Base-by-base conservation (phyloP, 2,329 filamentous ascomycete species). In the Bertia moriformis region DNA sequence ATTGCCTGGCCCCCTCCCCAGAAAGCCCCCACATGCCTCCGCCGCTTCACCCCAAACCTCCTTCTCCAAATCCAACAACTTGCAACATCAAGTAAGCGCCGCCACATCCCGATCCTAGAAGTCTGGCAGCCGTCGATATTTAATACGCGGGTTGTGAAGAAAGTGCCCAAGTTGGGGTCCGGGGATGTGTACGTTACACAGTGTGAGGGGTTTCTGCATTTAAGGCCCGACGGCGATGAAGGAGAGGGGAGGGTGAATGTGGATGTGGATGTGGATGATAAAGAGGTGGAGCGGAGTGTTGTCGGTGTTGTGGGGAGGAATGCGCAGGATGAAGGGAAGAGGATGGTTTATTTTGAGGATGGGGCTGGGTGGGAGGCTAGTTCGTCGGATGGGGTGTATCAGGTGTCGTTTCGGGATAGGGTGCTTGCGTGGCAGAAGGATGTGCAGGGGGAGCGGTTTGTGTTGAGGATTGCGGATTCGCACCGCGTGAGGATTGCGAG, bases 11-110 rank as follows among this genome's bases (percentile, higher is more conserved):
- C n/a, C n/a, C n/a, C n/a, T n/a, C n/a, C n/a, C n/a, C n/a, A n/a
- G n/a, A n/a, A n/a, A n/a, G n/a, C n/a, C n/a, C n/a, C n/a, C n/a
- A n/a, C n/a, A n/a, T n/a, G n/a, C n/a, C n/a, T n/a, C 24, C 32
- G 10, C 32, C 32, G 32, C 10, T 15, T 35, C 10, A 12, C 32
- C 32, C 10, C 32, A 18, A 35, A 18, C 10, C 32, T 35, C 10
- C 32, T 35, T 18, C 32, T 35, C 17, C 32, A 35, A 18, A 35
- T 35, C 32, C 32, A 35, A 35, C 32, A 35, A 13, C 15, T 35
- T 7, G 12, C 32, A 7, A 7, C 32, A 10, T n/a, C n/a, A 35
- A 35, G 7, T 35, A 7, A 10, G n/a, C 24, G 10, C 15, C 12
- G 32, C 32, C 32, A 7, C 15, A n/a, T 35, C 15, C 32, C 32